Conservation (phyloP, 2,329 filamentous ascomycete genomes). For the Xylariaceae sp. region DNA sequence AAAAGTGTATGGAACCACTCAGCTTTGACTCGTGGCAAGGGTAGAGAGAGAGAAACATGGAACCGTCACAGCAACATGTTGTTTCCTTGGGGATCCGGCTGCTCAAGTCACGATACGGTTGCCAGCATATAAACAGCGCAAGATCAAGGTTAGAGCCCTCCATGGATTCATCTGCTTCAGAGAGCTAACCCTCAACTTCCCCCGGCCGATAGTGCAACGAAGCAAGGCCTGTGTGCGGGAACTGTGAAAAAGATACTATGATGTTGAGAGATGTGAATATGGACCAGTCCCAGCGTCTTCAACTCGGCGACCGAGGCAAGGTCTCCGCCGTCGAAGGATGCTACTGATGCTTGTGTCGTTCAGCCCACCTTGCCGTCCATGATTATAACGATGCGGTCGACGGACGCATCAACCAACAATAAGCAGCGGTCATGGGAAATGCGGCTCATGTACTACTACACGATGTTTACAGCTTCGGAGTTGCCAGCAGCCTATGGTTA, state of each 20-base stretch:
- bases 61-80: background rate
- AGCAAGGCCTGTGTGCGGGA: conserved; percentile 21
- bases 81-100: conserved; percentile 13
- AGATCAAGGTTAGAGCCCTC: conserved; percentile 21
- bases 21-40: too few relatives aligned
- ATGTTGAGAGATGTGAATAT: conserved; percentile 24
- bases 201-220: conserved; percentile 17
- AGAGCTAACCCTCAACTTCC: background rate
- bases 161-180: background rate
- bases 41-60: conserved; percentile 16
- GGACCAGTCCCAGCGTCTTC: conserved; percentile 2
- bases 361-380: background rate
- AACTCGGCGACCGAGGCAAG: conserved; percentile 1
- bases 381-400: conserved; percentile 9
- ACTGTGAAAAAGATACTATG: conserved; percentile 21
- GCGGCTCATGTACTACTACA: conserved; percentile 27
- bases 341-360: background rate
- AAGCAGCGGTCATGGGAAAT: conserved; percentile 19
- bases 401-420: conserved; percentile 8
- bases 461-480: conserved; percentile 17
- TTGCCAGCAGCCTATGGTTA: conserved; percentile 23
- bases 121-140: conserved; percentile 22
- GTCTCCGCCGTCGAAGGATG: background rate
- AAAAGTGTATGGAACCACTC: too few relatives aligned
- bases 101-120: conserved; percentile 25